Percentiles rank a stretch among this genome's conserved stretches.
Conservation (phyloP, 2,329 filamentous ascomycete species). For the Pseudocercospora macadamiae region DNA sequence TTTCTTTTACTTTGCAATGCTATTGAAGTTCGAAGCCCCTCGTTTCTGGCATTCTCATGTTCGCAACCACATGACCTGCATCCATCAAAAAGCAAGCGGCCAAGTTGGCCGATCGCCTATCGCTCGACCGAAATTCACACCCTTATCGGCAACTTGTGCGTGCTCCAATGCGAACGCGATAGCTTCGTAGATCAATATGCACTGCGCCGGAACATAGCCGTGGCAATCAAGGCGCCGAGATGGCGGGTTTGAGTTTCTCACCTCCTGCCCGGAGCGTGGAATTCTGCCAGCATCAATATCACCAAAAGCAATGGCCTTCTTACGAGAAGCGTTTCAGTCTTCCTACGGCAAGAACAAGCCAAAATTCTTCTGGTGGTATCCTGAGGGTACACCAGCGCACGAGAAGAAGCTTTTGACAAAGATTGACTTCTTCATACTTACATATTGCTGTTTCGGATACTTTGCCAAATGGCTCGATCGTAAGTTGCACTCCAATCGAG, state of each 20-base stretch:
- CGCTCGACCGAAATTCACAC: not conserved
- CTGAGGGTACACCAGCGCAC: conserved; percentile 11
- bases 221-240: not conserved
- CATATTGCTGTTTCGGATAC: conserved; percentile 23
- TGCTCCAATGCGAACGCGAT: not conserved
- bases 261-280: not conserved
- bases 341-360: conserved; percentile 19
- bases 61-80: not conserved
- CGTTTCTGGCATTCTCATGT: no score
- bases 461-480: conserved; percentile 26
- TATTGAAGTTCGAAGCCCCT: no score
- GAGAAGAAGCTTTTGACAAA: conserved; percentile 26
- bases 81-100: not conserved
- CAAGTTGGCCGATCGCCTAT: conserved; percentile 7
- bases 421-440: conserved; percentile 27
- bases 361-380: conserved; percentile 28
- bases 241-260: not conserved
- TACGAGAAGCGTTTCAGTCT: conserved; percentile 19
- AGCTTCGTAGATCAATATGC: not conserved
- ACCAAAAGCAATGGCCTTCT: conserved; percentile 10
- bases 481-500: not conserved
- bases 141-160: not conserved
- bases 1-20: no score
- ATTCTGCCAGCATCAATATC: not conserved
- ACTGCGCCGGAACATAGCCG: not conserved